Evolutionary conservation across 176 grass and related monocot species (phyloP).

Genomic region (Echinochloa phyllopogon): DNA sequence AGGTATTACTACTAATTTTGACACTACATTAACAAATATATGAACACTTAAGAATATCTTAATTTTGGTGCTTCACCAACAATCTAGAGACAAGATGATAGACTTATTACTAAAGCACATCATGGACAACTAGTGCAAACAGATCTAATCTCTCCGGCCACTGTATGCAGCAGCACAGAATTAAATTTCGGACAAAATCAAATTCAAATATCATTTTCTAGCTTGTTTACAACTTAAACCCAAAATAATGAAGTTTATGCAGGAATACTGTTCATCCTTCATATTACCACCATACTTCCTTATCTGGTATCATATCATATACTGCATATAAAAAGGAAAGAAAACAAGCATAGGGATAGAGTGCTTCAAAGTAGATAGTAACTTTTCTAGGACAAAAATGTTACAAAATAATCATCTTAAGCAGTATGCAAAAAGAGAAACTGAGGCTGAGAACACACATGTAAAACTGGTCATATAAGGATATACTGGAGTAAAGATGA

Average conservation of each 20-base stretch:
- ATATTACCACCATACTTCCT: neutral
- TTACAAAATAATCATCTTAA: neutral
- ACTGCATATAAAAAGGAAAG: neutral
- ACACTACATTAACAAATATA: constrained; percentile 24
- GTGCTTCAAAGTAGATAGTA: neutral
- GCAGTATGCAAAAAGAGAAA: neutral
- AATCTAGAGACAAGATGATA: neutral
- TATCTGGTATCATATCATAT: constrained; percentile 19
- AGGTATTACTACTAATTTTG: constrained; percentile 6
- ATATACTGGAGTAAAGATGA: constrained; percentile 24
- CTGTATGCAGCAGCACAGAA: neutral
- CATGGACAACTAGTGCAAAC: neutral
- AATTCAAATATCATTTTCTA: neutral
- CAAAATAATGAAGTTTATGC: neutral
- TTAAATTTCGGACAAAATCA: neutral
- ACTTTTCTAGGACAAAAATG: neutral
- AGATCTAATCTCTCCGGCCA: neutral
- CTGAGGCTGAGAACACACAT: neutral
- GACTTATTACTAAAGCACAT: neutral
- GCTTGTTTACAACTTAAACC: too few species aligned
- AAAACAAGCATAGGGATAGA: neutral
- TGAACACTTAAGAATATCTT: neutral
- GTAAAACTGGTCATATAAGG: neutral
- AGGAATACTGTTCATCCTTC: neutral
- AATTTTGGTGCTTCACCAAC: too few species aligned